These are phyloP conservation scores for Lentinula sp. DNA, from an alignment of 768 basidiomycete genomes.

Conservation along the genomic window DNA sequence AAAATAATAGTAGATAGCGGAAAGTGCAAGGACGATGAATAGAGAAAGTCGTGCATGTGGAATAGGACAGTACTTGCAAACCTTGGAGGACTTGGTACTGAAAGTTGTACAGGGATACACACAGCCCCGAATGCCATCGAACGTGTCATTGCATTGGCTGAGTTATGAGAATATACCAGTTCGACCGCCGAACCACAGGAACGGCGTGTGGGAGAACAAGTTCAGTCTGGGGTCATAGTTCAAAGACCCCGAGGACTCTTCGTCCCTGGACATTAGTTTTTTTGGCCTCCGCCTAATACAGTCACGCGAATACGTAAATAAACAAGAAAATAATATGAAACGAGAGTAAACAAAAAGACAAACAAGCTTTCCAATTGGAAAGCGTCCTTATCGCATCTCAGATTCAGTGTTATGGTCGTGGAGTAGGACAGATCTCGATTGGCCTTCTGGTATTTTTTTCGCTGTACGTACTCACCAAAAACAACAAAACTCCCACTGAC, in stretches of 20 bases:
- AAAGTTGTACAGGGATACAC: too few species aligned
- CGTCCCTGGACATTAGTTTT: not conserved
- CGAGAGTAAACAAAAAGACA: not conserved
- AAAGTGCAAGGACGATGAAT: not conserved
- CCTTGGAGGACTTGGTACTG: not conserved
- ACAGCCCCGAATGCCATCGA: not conserved
- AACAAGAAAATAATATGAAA: not conserved
- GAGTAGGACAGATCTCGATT: not conserved
- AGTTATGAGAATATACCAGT: not conserved
- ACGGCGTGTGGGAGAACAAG: not conserved
- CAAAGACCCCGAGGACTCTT: not conserved
- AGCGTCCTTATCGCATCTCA: conserved; percentile 1
- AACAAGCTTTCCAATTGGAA: not conserved
- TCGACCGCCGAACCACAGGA: conserved; percentile 2
- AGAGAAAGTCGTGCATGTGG: not conserved
- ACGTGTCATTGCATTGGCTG: not conserved
- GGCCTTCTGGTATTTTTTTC: not conserved
- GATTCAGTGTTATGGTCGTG: not conserved
- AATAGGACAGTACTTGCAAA: not conserved
- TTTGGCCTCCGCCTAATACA: not conserved
- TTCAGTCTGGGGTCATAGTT: not conserved
- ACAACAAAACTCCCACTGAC: not conserved
- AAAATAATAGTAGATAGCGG: not conserved
- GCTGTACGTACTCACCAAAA: not conserved
- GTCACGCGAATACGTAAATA: not conserved